Evolutionary conservation across 805 yeast genomes (phyloP), one percentile per base, ranked within the genome.

Genomic region (Brettanomyces sp.): DNA sequence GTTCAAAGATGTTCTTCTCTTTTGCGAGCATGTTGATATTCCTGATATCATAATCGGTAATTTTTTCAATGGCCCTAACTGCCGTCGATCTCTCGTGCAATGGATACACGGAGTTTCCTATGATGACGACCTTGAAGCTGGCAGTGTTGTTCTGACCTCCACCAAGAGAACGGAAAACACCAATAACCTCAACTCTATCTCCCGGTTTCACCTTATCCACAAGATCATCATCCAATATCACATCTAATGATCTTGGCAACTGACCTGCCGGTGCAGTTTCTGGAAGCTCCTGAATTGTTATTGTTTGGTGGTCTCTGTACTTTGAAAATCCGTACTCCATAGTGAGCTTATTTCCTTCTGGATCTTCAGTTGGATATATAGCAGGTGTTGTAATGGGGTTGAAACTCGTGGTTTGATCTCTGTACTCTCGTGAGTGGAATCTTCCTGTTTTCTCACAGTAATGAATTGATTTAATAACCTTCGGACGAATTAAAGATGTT

Each of bases 251-350:
- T 57, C 98, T 74, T 34, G 99, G 99, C 51, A 93, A 72, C 67
- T 91, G 98, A 47, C 99, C 99, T 0, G 98, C 95, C 13, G 98
- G 99, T 1, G 98, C 96, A 51, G 82, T 74, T 67, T 93, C 98
- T 1, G 99, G 98, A 87, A 93, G 86, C 68, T 93, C 99, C 64
- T 93, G 99, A 35, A 93, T 83, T 0, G 96, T 79, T 35, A 93
- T 76, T 36, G 88, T 84, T 66, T 93, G 99, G 62, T 91, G 96
- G 65, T 93, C 99, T 56, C 91, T 74, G 63, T 87, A 93, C 28
- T 95, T 88, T 6, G 90, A 82, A 59, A 81, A 85, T 1, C 99
- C 99, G 58, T 87, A 93, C 63, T 93, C 98, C 0, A 96, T 90
- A 18, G 78, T 73, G 52, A 93, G 68, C 55, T 86, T 87, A 65